phyloP scores from a whole-genome alignment of 2,329 filamentous ascomycete genomes.

The Clonostachys rosea region DNA sequence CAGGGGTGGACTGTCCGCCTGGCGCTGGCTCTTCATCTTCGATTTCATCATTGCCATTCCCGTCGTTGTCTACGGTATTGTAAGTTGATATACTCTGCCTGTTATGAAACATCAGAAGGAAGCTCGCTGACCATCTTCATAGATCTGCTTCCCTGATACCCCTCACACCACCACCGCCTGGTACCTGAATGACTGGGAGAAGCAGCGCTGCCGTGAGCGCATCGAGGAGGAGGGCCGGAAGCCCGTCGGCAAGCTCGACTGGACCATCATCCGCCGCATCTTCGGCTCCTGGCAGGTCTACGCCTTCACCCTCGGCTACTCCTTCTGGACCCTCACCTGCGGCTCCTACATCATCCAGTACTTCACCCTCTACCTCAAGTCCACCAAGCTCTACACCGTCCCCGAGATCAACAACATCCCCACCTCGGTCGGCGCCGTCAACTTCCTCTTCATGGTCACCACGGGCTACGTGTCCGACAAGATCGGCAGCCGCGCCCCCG shows the following conservation, averaged over 20 bases:
- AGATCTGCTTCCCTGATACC: slow-evolving; percentile 33
- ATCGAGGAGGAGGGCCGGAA: slow-evolving; percentile 54
- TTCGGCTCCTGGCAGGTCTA: slow-evolving; percentile 37
- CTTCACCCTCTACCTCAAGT: slow-evolving; percentile 32
- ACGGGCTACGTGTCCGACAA: slow-evolving; percentile 27
- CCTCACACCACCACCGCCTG: slow-evolving; percentile 33
- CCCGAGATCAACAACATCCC: slow-evolving; percentile 39
- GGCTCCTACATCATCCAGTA: slow-evolving; percentile 33
- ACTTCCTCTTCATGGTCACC: slow-evolving; percentile 32
- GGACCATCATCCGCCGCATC: slow-evolving; percentile 27
- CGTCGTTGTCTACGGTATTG: slow-evolving; percentile 13
- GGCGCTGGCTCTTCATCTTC: slow-evolving; percentile 32
- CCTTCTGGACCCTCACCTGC: slow-evolving; percentile 31
- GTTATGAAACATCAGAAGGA: neutral
- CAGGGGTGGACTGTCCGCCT: slow-evolving; percentile 21
- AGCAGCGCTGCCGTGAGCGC: slow-evolving; percentile 58
- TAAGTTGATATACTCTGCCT: neutral
- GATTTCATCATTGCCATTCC: slow-evolving; percentile 29
- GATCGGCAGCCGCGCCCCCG: slow-evolving; percentile 25
- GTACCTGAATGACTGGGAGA: slow-evolving; percentile 48
- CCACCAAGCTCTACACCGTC: slow-evolving; percentile 22
- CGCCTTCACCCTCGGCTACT: slow-evolving; percentile 30
- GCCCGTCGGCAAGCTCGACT: slow-evolving; percentile 27
- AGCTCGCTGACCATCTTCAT: neutral
- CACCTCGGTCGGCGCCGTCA: slow-evolving; percentile 33